Conservation (phyloP, 2,329 filamentous ascomycete genomes). For the Cladosporium sp. region DNA sequence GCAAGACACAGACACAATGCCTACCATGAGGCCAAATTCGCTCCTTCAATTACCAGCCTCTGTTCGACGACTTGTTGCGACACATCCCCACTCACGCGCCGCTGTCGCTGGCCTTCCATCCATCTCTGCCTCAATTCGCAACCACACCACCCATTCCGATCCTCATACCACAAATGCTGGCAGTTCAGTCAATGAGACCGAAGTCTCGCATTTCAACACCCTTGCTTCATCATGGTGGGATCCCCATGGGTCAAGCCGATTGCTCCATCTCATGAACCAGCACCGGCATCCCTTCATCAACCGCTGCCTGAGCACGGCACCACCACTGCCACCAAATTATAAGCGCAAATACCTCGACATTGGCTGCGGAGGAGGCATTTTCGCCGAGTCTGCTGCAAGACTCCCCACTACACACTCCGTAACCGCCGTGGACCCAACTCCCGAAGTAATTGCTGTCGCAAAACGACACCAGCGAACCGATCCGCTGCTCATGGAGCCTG, state of each 20-base stretch:
- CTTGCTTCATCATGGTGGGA: conserved; percentile 98
- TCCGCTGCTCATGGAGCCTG: conserved; percentile 55
- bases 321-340: conserved; percentile 24
- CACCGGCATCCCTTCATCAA: conserved; percentile 89
- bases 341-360: conserved; percentile 77
- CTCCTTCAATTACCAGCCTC: conserved; percentile 2
- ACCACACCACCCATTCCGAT: conserved; percentile 7
- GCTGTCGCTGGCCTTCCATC: neutral
- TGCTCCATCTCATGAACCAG: conserved; percentile 97
- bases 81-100: neutral
- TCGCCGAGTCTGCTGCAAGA: conserved; percentile 79
- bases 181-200: conserved; percentile 75
- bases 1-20: neutral
- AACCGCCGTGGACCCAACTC: conserved; percentile 72
- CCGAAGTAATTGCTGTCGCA: conserved; percentile 69
- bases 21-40: neutral
- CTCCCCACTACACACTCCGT: conserved; percentile 59
- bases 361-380: conserved; percentile 94
- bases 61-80: neutral
- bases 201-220: conserved; percentile 90
- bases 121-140: neutral
- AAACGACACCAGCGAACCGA: conserved; percentile 69
- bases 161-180: conserved; percentile 4
- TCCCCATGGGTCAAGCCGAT: conserved; percentile 81
- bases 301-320: conserved; percentile 55